Conservation (phyloP, 805 yeast species). For the Sungouiella thailandica region DNA sequence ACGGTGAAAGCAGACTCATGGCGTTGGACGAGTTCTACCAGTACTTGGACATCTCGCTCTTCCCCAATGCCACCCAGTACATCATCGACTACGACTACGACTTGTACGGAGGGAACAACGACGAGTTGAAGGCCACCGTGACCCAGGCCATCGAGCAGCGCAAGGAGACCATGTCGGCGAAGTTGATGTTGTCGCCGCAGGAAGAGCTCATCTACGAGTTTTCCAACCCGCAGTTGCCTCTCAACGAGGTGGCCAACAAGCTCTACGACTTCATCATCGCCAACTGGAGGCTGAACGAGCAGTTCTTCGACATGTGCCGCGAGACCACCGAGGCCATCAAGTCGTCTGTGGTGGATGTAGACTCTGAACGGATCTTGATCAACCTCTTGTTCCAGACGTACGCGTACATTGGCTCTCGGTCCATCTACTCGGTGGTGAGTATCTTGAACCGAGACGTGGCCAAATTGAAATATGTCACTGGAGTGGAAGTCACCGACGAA, state of each 20-base stretch:
- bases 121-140: constrained; percentile 22
- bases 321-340: constrained; percentile 24
- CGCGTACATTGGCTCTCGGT: constrained; percentile 82
- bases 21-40: constrained; percentile 34
- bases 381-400: constrained; percentile 65
- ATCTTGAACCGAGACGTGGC: constrained; percentile 36
- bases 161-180: constrained; percentile 16
- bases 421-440: constrained; percentile 53
- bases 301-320: constrained; percentile 29
- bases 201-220: constrained; percentile 36
- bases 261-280: constrained; percentile 38
- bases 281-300: constrained; percentile 35
- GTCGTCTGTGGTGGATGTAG: constrained; percentile 15
- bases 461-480: constrained; percentile 35
- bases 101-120: constrained; percentile 29
- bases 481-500: constrained; percentile 25
- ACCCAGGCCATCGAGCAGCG: constrained; percentile 21
- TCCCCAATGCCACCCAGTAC: constrained; percentile 24
- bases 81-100: constrained; percentile 30
- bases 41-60: constrained; percentile 34
- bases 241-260: constrained; percentile 30
- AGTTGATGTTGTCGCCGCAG: constrained; percentile 26
- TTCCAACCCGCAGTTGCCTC: constrained; percentile 33
- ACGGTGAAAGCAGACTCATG: constrained; percentile 13
- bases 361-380: constrained; percentile 38